These are phyloP conservation scores for Chalciporus sphaerocephalus DNA, from an alignment of 768 basidiomycete genomes.

Conservation along the genomic window DNA sequence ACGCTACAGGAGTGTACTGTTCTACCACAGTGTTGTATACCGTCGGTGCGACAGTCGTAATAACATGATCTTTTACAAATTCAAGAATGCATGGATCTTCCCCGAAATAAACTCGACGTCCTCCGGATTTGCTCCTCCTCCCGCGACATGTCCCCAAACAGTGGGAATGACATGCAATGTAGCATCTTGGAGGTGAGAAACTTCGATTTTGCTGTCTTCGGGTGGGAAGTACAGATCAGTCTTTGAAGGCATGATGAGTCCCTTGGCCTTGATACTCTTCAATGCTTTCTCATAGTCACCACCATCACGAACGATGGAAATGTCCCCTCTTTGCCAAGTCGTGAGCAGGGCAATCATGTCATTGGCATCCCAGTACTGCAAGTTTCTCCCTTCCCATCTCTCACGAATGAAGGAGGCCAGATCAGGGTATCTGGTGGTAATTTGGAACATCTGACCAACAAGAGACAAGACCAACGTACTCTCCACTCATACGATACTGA, in stretches of 20 bases:
- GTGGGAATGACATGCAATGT: slow-evolving; percentile 51
- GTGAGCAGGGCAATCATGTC: slow-evolving; percentile 46
- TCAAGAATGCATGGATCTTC: slow-evolving; percentile 42
- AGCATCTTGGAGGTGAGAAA: slow-evolving; percentile 39
- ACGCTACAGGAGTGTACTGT: too few relatives aligned
- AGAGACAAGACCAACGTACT: slow-evolving; percentile 25
- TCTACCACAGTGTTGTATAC: too few relatives aligned
- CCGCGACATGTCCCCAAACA: slow-evolving; percentile 56
- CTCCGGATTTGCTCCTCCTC: slow-evolving; percentile 38
- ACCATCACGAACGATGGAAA: slow-evolving; percentile 42
- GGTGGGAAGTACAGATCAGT: slow-evolving; percentile 61
- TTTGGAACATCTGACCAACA: not conserved
- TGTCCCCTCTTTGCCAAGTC: slow-evolving; percentile 53
- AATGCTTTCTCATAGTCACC: slow-evolving; percentile 43
- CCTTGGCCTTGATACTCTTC: slow-evolving; percentile 45
- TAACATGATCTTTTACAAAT: slow-evolving; percentile 16
- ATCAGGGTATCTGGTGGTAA: slow-evolving; percentile 39
- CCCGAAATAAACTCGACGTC: slow-evolving; percentile 41
- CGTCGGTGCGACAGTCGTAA: too few relatives aligned
- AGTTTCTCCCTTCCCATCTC: slow-evolving; percentile 46
- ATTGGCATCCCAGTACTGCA: slow-evolving; percentile 51
- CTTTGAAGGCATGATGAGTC: slow-evolving; percentile 55
- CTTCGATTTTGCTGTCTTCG: slow-evolving; percentile 52
- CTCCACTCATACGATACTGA: slow-evolving; percentile 40
- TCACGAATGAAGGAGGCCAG: slow-evolving; percentile 47